Percentiles rank a stretch among this genome's conserved stretches.
Conservation (phyloP, 2,329 filamentous ascomycete species). For the Claviceps arundinis region DNA sequence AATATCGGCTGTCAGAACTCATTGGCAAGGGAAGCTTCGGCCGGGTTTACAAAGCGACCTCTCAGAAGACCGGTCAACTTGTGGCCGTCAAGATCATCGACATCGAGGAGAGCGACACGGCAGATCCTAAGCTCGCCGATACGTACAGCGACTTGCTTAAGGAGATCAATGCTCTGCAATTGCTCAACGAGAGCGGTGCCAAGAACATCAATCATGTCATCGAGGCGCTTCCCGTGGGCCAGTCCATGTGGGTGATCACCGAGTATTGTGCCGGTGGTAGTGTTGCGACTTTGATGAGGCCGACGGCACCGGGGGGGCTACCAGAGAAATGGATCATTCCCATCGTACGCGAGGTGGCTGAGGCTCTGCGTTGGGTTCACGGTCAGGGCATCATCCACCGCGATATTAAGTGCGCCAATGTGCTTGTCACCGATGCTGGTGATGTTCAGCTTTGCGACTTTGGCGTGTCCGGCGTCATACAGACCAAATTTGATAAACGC, state of each 20-base stretch:
- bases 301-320: constrained; percentile 51
- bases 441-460: constrained; percentile 75
- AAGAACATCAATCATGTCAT: constrained; percentile 73
- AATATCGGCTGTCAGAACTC: constrained; percentile 56
- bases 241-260: constrained; percentile 77
- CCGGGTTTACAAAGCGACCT: constrained; percentile 54
- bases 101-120: constrained; percentile 62
- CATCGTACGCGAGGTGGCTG: constrained; percentile 52
- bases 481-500: constrained; percentile 62
- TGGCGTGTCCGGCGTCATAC: constrained; percentile 66
- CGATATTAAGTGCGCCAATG: constrained; percentile 66
- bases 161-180: constrained; percentile 55
- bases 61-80: constrained; percentile 33
- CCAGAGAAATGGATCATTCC: constrained; percentile 59
- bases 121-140: constrained; percentile 50
- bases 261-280: constrained; percentile 80
- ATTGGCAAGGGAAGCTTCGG: constrained; percentile 67
- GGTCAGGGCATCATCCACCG: constrained; percentile 56
- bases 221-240: constrained; percentile 63
- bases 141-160: constrained; percentile 58
- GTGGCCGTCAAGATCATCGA: constrained; percentile 76
- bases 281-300: constrained; percentile 58
- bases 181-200: constrained; percentile 60
- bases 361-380: constrained; percentile 55
- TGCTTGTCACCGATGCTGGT: constrained; percentile 65